phyloP scores from a whole-genome alignment of 2,329 filamentous ascomycete genomes.

The Ophiostoma tasmaniense region DNA sequence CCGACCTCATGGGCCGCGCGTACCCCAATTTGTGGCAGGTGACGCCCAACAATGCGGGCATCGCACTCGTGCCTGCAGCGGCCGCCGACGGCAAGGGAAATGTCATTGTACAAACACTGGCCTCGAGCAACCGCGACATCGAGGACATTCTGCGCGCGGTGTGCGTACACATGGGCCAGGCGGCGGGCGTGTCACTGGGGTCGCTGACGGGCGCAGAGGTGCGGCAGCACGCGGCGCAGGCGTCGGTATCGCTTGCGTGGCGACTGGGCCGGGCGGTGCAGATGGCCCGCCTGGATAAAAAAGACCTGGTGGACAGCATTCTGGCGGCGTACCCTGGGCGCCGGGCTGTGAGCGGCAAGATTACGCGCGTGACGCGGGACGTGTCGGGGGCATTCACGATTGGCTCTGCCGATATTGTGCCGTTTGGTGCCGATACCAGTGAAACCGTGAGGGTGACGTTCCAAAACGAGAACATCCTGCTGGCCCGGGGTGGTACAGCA shows the following conservation, averaged over 20 bases:
- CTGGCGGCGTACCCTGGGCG: not conserved
- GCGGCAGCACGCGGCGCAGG: not conserved
- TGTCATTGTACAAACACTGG: not conserved
- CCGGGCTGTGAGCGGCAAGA: not conserved
- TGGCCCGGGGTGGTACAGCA: not conserved
- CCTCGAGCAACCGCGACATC: not conserved
- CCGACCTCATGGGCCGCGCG: not conserved
- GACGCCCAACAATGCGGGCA: not conserved
- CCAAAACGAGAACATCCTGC: not conserved
- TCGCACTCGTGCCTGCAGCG: not conserved
- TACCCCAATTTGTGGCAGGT: not conserved
- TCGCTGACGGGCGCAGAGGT: not conserved
- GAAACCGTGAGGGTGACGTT: not conserved
- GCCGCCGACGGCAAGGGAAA: not conserved
- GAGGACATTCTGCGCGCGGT: not conserved
- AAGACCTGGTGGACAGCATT: not conserved
- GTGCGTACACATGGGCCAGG: not conserved
- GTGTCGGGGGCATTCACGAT: not conserved
- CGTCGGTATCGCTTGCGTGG: not conserved
- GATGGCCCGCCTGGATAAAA: not conserved
- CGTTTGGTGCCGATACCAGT: not conserved
- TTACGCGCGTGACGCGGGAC: not conserved
- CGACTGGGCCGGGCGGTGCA: not conserved
- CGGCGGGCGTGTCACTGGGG: not conserved
- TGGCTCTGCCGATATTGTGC: not conserved